Percentiles rank a stretch among this genome's conserved stretches.
Evolutionary conservation across 2,329 filamentous ascomycete species (phyloP).

Genomic region (Fusarium begoniae): DNA sequence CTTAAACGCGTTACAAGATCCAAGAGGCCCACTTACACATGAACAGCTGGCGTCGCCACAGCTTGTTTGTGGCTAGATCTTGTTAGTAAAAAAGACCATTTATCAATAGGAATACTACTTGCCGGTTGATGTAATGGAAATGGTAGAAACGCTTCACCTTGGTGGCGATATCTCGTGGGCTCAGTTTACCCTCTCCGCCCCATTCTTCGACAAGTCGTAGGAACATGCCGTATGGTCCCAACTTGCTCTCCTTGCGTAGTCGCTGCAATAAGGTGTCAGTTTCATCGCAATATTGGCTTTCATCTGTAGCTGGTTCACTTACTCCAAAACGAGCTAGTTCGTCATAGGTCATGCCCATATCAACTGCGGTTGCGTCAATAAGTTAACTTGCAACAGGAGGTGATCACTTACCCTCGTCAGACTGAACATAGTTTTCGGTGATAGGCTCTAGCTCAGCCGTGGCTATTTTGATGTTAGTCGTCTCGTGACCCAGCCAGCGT

Average conservation of each 20-base stretch:
- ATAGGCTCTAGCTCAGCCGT: constrained; percentile 59
- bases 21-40: neutral
- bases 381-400: neutral
- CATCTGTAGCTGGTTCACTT: neutral
- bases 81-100: neutral
- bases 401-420: neutral
- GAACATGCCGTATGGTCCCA: constrained; percentile 54
- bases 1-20: neutral
- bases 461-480: neutral
- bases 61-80: constrained; percentile 15
- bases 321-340: constrained; percentile 52
- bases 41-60: constrained; percentile 18
- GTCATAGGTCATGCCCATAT: constrained; percentile 56
- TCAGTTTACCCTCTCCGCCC: constrained; percentile 40
- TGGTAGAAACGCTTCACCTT: constrained; percentile 49
- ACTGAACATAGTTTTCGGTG: constrained; percentile 44
- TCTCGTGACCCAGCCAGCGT: neutral
- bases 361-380: constrained; percentile 35
- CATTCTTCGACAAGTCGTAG: constrained; percentile 53
- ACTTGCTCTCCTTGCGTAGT: constrained; percentile 53
- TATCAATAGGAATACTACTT: neutral
- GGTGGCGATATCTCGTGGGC: constrained; percentile 49
- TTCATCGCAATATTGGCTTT: neutral
- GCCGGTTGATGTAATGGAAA: constrained; percentile 39
- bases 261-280: constrained; percentile 1